These are phyloP conservation scores for Cystodermella granulosa DNA, from an alignment of 1,284 basidiomycete genomes.

Conservation along the genomic window DNA sequence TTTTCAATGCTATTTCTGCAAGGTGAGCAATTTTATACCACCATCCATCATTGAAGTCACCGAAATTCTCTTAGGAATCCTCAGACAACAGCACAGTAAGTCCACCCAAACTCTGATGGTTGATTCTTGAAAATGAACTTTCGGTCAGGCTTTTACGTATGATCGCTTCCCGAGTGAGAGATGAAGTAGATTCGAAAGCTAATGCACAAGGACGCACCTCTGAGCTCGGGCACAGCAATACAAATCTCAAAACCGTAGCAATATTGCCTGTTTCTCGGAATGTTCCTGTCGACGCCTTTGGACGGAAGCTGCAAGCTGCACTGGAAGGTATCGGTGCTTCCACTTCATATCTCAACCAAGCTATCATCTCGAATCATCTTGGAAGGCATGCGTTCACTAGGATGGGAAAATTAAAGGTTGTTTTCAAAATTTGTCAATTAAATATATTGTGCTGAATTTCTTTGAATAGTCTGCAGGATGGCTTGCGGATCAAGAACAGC, in stretches of 20 bases:
- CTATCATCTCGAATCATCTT: conserved; percentile 82
- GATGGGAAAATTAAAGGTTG: conserved; percentile 87
- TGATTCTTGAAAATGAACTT: conserved; percentile 1
- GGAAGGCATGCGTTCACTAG: conserved; percentile 89
- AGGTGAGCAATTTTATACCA: conserved; percentile 44
- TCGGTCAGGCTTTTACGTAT: conserved; percentile 75
- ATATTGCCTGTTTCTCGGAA: conserved; percentile 76
- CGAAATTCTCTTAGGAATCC: conserved; percentile 63
- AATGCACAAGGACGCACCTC: conserved; percentile 46
- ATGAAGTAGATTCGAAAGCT: conserved; percentile 62
- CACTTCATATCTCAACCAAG: conserved; percentile 87
- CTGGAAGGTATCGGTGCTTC: conserved; percentile 85
- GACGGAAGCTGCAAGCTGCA: conserved; percentile 80
- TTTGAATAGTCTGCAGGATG: conserved; percentile 55
- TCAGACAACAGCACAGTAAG: conserved; percentile 88
- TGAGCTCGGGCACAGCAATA: conserved; percentile 72
- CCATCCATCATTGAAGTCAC: neutral
- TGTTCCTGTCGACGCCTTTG: conserved; percentile 83
- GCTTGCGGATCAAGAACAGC: conserved; percentile 92
- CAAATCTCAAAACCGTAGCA: conserved; percentile 91
- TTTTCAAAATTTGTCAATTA: conserved; percentile 1
- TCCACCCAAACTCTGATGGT: conserved; percentile 12
- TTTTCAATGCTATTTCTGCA: conserved; percentile 94
- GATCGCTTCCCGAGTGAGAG: conserved; percentile 88
- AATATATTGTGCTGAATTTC: neutral